Evolutionary conservation across 2,329 filamentous ascomycete species (phyloP), one percentile per base, ranked within the genome.

Genomic region (Cordyceps cateniannulata): DNA sequence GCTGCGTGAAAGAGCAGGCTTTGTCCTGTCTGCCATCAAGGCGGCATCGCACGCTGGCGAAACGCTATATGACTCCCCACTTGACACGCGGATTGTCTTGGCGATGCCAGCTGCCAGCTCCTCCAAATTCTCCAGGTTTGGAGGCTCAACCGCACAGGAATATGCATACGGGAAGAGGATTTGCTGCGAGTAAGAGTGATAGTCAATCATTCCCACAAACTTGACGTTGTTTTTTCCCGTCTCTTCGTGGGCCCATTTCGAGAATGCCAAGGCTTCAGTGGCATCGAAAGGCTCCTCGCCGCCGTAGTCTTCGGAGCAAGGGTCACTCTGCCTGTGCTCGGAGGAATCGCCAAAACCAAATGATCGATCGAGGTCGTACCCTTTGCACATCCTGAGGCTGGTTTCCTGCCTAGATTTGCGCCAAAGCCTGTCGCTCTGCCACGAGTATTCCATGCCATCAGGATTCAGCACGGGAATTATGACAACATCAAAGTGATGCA

Each of bases 131-230:
- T 99, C 95, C 18, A 95, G 78, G 42, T 92, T 92, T 0, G 93
- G 93, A 14, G 95, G 93, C 29, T 86, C 79, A 5, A 83, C 80
- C 6, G 79, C 77, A 78, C 95, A 99, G 14, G 90, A 90, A 75
- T 91, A 96, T 5, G 90, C 87, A 72, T 93, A 98, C 0, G 95
- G 95, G 71, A 95, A 97, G 9, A 98, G 81, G 24, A 99, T 88
- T 74, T 97, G 90, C 75, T 99, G 93, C 0, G 91, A 96, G 73
- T 98, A 99, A 1, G 91, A 93, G 74, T 99, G 95, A 27, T 98
- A 80, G 71, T 99, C 95, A 49, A 98, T 71, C 65, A 96, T 88
- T 3, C 88, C 91, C n/a, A 93, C 83, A 66, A 98, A 91, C 18
- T 88, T 81, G 56, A 87, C 85, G 60, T 88, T 86, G 70, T 88